These are phyloP conservation scores for Toxoplasma gondii DNA, from an alignment of 169 alveolate genomes.

Conservation along the genomic window DNA sequence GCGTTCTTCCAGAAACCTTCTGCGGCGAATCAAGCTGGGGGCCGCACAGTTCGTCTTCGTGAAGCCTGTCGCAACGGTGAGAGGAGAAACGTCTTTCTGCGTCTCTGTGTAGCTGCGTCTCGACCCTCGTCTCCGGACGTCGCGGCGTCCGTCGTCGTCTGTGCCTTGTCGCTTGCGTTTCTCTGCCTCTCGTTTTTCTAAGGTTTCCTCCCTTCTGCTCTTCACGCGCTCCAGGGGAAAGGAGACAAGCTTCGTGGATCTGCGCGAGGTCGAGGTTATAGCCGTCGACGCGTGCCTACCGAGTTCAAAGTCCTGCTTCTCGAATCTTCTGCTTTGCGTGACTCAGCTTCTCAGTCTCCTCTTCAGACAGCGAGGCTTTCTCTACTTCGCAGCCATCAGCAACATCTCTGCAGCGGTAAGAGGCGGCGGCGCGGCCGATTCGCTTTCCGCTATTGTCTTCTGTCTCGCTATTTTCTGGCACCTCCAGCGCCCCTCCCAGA, in stretches of 20 bases:
- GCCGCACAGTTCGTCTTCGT: conserved; percentile 77
- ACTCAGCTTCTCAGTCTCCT: conserved; percentile 8
- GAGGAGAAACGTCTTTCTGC: conserved; percentile 11
- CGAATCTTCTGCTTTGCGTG: too few relatives aligned
- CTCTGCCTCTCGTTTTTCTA: background rate
- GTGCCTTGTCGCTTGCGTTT: background rate
- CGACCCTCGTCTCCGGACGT: too few relatives aligned
- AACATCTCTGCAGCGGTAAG: conserved; percentile 75
- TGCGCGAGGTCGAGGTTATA: too few relatives aligned
- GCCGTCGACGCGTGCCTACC: too few relatives aligned
- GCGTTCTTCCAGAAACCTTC: conserved; percentile 39
- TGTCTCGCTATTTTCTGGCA: too few relatives aligned
- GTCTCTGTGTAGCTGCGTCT: background rate
- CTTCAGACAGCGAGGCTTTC: conserved; percentile 66
- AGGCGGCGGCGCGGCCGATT: conserved; percentile 47
- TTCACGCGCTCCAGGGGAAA: background rate
- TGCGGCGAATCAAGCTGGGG: conserved; percentile 72
- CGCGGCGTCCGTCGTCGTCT: too few relatives aligned
- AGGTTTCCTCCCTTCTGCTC: background rate
- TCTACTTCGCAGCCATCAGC: conserved; percentile 74
- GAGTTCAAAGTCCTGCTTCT: background rate
- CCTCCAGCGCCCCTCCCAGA: too few relatives aligned
- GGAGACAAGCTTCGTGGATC: too few relatives aligned
- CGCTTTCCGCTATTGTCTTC: too few relatives aligned
- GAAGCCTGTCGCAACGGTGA: conserved; percentile 75